Evolutionary conservation across 164 flowering plant species (phyloP).

Genomic region (Vitis rotundifolia): DNA sequence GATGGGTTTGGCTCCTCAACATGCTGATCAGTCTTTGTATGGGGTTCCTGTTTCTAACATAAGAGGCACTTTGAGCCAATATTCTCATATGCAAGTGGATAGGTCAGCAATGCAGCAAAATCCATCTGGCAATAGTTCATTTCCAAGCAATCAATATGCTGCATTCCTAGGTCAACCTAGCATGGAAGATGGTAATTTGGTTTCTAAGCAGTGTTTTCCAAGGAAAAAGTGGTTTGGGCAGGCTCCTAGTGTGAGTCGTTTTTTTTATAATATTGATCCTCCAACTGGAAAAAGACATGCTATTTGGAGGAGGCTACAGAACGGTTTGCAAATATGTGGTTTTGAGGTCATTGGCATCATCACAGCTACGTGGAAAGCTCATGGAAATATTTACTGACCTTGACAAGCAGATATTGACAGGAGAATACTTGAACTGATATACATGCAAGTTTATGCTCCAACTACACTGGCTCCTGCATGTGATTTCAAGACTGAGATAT

Average conservation of each 20-base stretch:
- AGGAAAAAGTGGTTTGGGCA: constrained; percentile 17
- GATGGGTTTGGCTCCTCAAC: constrained; percentile 41
- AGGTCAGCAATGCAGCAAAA: constrained; percentile 27
- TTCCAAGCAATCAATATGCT: constrained; percentile 25
- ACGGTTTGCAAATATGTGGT: too few species aligned
- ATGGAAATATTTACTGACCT: too few species aligned
- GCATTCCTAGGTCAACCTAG: constrained; percentile 22
- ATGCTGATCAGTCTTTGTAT: constrained; percentile 57
- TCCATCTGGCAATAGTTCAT: constrained; percentile 18
- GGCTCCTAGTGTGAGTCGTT: neutral
- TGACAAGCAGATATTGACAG: too few species aligned
- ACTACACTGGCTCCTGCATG: too few species aligned
- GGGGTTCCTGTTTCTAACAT: constrained; percentile 41
- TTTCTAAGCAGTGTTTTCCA: constrained; percentile 24
- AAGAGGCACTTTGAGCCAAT: constrained; percentile 20
- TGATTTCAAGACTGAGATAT: too few species aligned
- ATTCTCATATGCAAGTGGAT: constrained; percentile 25
- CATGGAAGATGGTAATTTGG: constrained; percentile 17
- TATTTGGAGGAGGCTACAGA: too few species aligned
- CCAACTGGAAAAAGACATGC: too few species aligned
- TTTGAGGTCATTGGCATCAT: too few species aligned
- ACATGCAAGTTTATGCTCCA: too few species aligned
- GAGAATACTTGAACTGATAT: too few species aligned
- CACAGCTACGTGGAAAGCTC: too few species aligned
- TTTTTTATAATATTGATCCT: too few species aligned